Evolutionary conservation across 352 stramenopile species (phyloP).

Genomic region (Pythium guiyangense): DNA sequence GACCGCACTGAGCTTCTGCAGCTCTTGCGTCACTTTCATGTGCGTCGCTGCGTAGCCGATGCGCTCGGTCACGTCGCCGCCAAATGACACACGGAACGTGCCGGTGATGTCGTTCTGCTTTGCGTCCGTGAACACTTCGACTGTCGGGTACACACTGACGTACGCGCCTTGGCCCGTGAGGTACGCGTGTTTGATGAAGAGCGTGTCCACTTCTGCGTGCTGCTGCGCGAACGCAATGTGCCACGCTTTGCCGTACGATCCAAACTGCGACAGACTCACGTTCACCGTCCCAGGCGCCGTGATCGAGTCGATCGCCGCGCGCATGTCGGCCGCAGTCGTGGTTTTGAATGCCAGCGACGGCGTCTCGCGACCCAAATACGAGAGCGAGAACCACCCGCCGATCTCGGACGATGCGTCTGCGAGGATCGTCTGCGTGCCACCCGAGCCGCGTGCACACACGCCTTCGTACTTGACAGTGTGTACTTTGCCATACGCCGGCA

Average conservation of each 20-base stretch:
- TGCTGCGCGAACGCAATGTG: slow-evolving; percentile 87
- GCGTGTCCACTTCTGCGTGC: slow-evolving; percentile 48
- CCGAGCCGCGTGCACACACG: slow-evolving; percentile 35
- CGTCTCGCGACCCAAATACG: slow-evolving; percentile 83
- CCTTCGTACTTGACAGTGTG: slow-evolving; percentile 73
- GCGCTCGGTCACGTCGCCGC: slow-evolving; percentile 39
- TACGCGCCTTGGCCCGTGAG: slow-evolving; percentile 66
- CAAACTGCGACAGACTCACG: slow-evolving; percentile 66
- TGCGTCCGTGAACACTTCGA: slow-evolving; percentile 59
- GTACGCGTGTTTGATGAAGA: slow-evolving; percentile 74
- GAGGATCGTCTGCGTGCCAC: slow-evolving; percentile 65
- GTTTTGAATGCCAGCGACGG: slow-evolving; percentile 52
- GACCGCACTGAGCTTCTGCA: slow-evolving; percentile 56
- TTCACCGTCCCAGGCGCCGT: slow-evolving; percentile 76
- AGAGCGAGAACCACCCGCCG: slow-evolving; percentile 88
- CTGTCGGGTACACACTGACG: slow-evolving; percentile 64
- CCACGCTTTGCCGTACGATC: slow-evolving; percentile 80
- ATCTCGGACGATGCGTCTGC: slow-evolving; percentile 75
- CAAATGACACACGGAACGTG: slow-evolving; percentile 55
- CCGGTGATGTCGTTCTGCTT: slow-evolving; percentile 53
- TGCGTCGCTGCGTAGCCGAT: slow-evolving; percentile 64
- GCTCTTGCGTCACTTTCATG: slow-evolving; percentile 61
- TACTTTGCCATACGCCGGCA: slow-evolving; percentile 44
- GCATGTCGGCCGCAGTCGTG: slow-evolving; percentile 81
- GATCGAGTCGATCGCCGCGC: slow-evolving; percentile 86